phyloP scores from a whole-genome alignment of 2,329 filamentous ascomycete species.

The Elsinoe necatrix region DNA sequence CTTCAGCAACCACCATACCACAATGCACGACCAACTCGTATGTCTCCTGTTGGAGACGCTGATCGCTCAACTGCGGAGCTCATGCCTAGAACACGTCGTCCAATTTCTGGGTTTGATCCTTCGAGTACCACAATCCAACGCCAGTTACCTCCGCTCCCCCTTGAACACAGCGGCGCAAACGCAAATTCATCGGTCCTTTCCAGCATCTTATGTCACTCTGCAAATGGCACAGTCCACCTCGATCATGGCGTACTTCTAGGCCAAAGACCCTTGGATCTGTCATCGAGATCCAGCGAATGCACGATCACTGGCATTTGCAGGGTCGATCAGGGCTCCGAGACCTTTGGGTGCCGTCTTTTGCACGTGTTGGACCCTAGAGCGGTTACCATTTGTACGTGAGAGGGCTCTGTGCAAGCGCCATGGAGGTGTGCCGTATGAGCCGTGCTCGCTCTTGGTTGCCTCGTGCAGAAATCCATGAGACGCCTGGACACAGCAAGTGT shows the following conservation, averaged over 20 bases:
- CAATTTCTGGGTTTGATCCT: neutral
- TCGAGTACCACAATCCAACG: neutral
- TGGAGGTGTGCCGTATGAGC: neutral
- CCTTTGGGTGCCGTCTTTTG: neutral
- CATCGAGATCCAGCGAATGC: conserved; percentile 2
- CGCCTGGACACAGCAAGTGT: neutral
- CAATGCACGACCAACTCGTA: neutral
- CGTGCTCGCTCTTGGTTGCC: neutral
- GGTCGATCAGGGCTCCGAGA: conserved; percentile 1
- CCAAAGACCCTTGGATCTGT: conserved; percentile 4
- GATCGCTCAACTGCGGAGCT: neutral
- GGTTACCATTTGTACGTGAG: neutral
- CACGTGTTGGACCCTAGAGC: neutral
- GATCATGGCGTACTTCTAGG: neutral
- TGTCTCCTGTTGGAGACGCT: neutral
- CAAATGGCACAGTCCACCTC: neutral
- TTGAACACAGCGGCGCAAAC: neutral
- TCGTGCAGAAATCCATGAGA: neutral
- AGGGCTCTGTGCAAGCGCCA: neutral
- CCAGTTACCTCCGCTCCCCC: neutral
- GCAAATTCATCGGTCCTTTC: neutral
- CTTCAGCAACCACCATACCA: neutral
- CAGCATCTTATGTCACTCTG: neutral
- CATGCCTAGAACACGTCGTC: neutral
- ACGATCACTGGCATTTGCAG: neutral